A percentile compares a stretch with the other conserved stretches of the same genome.
phyloP scores from a whole-genome alignment of 1,139 yeast species.

The Magnusiomyces clavatus region DNA sequence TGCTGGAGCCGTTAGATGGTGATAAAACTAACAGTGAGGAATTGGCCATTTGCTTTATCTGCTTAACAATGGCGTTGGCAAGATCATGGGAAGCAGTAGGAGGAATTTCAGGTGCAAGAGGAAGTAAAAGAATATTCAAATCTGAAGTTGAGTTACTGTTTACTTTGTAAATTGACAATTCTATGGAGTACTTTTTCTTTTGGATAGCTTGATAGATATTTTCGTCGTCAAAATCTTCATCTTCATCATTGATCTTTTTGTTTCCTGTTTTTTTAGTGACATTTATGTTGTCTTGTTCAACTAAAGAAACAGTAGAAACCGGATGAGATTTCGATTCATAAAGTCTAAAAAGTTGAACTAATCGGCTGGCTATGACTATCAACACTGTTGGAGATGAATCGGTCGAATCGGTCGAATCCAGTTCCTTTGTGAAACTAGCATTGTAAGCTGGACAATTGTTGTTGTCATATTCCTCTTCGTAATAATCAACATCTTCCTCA shows the following conservation, averaged over 20 bases:
- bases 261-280: neutral
- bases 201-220: neutral
- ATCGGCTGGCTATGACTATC: constrained; percentile 19
- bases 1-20: neutral
- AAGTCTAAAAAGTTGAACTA: constrained; percentile 7
- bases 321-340: constrained; percentile 7
- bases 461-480: constrained; percentile 3
- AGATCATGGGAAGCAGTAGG: constrained; percentile 3
- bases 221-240: constrained; percentile 5
- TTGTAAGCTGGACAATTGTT: neutral
- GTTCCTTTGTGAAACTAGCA: neutral
- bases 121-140: neutral
- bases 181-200: neutral
- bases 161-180: neutral
- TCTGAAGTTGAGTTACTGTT: neutral
- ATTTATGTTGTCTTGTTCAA: neutral
- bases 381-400: constrained; percentile 3
- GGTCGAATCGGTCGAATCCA: neutral
- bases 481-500: constrained; percentile 28
- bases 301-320: neutral
- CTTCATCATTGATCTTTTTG: neutral
- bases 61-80: neutral
- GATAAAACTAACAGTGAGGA: neutral
- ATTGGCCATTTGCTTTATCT: neutral
- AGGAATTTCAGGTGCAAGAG: constrained; percentile 8